Percentiles rank a stretch among this genome's conserved stretches.
Evolutionary conservation across 1,284 basidiomycete species (phyloP).

Genomic region (Melampsora americana): DNA sequence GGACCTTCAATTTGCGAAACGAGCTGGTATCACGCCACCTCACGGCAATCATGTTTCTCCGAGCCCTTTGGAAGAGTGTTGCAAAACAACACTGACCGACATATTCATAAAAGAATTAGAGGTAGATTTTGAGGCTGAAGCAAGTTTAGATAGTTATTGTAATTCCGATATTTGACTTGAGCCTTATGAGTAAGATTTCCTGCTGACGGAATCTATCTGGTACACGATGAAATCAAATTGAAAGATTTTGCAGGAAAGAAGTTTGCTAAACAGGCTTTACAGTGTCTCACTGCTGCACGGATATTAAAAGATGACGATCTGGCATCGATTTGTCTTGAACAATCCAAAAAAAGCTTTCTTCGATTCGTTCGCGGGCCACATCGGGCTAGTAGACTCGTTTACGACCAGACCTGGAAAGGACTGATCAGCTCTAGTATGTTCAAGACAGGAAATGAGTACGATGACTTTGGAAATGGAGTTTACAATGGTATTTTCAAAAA

Average conservation of each 20-base stretch:
- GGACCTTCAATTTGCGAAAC: background rate
- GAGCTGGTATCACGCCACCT: conserved; percentile 19
- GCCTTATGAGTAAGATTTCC: background rate
- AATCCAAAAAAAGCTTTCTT: conserved; percentile 32
- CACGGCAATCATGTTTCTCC: background rate
- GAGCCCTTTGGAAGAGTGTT: background rate
- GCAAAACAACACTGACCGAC: conserved; percentile 13
- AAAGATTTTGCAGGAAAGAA: conserved; percentile 45
- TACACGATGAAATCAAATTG: too few species aligned
- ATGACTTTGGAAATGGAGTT: conserved; percentile 45
- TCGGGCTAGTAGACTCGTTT: conserved; percentile 30
- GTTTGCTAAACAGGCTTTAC: conserved; percentile 44
- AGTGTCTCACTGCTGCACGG: conserved; percentile 40
- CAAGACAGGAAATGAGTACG: conserved; percentile 32
- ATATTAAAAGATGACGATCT: conserved; percentile 21
- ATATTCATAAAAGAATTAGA: conserved; percentile 35
- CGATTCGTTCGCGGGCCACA: conserved; percentile 23
- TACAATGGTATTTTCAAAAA: conserved; percentile 28
- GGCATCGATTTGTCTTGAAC: conserved; percentile 1
- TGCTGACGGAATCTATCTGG: background rate
- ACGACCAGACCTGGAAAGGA: conserved; percentile 45
- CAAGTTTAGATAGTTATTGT: conserved; percentile 41
- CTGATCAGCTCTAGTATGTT: conserved; percentile 43
- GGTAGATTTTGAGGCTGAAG: conserved; percentile 31
- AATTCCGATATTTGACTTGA: background rate